Evolutionary conservation across 2,329 filamentous ascomycete species (phyloP).

Genomic region (Purpureocillium takamizusanense): DNA sequence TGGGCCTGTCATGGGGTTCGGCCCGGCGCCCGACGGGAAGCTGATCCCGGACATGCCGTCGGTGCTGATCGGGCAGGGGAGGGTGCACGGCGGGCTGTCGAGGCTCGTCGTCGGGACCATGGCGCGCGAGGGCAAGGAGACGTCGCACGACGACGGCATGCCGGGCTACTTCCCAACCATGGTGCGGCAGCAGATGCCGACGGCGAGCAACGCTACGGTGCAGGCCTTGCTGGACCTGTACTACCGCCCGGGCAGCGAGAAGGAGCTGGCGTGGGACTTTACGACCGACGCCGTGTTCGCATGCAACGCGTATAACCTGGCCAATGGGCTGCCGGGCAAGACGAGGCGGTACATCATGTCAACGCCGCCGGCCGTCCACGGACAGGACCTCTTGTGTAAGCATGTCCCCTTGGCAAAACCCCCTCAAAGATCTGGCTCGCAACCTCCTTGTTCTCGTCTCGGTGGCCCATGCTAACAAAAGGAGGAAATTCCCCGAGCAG

Average conservation of each 20-base stretch:
- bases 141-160: not conserved
- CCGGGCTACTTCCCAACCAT: slow-evolving; percentile 6
- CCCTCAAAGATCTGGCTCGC: too few species aligned
- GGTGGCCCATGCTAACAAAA: too few species aligned
- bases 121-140: not conserved
- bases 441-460: too few species aligned
- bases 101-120: slow-evolving; percentile 1
- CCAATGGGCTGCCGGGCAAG: slow-evolving; percentile 5
- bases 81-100: slow-evolving; percentile 4
- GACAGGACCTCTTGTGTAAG: slow-evolving; percentile 9
- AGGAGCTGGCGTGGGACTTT: slow-evolving; percentile 13
- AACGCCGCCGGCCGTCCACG: slow-evolving; percentile 6
- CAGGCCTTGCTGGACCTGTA: slow-evolving; percentile 6
- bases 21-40: slow-evolving; percentile 8
- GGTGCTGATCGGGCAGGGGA: slow-evolving; percentile 3
- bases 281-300: slow-evolving; percentile 12
- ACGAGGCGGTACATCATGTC: slow-evolving; percentile 8
- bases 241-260: slow-evolving; percentile 2
- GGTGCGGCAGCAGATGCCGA: slow-evolving; percentile 7
- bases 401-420: too few species aligned
- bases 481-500: slow-evolving; percentile 1
- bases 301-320: slow-evolving; percentile 11
- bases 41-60: slow-evolving; percentile 7
- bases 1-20: slow-evolving; percentile 10
- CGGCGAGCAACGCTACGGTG: slow-evolving; percentile 6